Evolutionary conservation across 2,329 filamentous ascomycete species (phyloP).

Genomic region (Aspergillus arachidicola): DNA sequence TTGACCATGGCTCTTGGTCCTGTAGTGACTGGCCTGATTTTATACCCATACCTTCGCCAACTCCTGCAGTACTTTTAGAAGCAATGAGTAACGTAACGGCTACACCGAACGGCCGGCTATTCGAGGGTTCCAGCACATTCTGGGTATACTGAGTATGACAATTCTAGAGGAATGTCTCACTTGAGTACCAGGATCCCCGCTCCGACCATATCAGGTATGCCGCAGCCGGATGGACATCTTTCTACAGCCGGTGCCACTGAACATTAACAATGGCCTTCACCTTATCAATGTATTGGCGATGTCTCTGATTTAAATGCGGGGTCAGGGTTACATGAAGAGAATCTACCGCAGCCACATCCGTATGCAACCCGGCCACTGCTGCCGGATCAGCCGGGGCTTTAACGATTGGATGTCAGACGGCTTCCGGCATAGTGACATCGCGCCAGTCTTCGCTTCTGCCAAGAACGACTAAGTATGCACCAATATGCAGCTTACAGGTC

Average conservation of each 20-base stretch:
- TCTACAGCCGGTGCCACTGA: background rate
- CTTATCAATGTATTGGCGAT: background rate
- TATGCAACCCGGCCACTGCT: background rate
- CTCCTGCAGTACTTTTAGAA: background rate
- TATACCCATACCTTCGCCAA: background rate
- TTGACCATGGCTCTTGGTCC: background rate
- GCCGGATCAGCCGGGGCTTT: background rate
- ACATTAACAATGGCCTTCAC: background rate
- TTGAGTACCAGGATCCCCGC: background rate
- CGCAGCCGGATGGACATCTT: background rate
- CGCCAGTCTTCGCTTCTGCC: background rate
- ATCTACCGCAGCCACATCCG: background rate
- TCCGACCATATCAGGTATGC: background rate
- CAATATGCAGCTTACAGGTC: background rate
- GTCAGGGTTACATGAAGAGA: background rate
- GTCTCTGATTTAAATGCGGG: background rate
- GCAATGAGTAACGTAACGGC: background rate
- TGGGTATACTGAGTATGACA: background rate
- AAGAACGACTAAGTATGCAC: background rate
- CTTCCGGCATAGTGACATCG: constrained; percentile 1
- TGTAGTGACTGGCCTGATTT: background rate
- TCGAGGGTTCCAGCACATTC: background rate
- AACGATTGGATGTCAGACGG: background rate
- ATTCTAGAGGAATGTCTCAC: background rate
- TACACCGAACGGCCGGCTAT: background rate